phyloP scores from a whole-genome alignment of 306 rosid species.

The apple (Malus domestica) region DNA sequence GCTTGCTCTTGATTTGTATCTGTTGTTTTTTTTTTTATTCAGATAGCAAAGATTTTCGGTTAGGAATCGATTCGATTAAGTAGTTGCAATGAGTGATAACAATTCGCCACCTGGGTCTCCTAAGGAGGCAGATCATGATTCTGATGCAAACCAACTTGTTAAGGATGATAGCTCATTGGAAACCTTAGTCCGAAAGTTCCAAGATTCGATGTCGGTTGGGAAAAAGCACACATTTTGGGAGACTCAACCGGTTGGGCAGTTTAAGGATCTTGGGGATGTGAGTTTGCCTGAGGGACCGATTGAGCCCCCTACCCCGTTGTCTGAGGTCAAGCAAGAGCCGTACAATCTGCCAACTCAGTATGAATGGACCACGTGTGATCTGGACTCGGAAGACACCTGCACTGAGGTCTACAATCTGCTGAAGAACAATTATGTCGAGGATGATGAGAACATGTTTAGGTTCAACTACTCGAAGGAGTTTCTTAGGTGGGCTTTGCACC shows the following conservation, averaged over 20 bases:
- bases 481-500: slow-evolving; percentile 87
- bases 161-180: slow-evolving; percentile 48
- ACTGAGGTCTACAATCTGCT: slow-evolving; percentile 72
- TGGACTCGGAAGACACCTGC: slow-evolving; percentile 57
- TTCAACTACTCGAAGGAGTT: slow-evolving; percentile 89
- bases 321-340: slow-evolving; percentile 85
- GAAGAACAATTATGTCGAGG: slow-evolving; percentile 84
- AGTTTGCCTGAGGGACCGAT: slow-evolving; percentile 77
- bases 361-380: slow-evolving; percentile 90
- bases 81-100: slow-evolving; percentile 37
- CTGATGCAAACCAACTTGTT: slow-evolving; percentile 18
- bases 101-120: slow-evolving; percentile 35
- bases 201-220: slow-evolving; percentile 64
- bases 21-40: not conserved
- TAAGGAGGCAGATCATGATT: slow-evolving; percentile 32
- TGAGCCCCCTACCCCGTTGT: slow-evolving; percentile 62
- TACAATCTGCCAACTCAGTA: slow-evolving; percentile 79
- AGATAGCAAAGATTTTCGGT: not conserved
- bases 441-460: slow-evolving; percentile 89
- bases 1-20: not conserved
- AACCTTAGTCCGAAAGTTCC: slow-evolving; percentile 46
- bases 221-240: slow-evolving; percentile 85
- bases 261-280: slow-evolving; percentile 64
- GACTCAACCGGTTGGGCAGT: slow-evolving; percentile 96
- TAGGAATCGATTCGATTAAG: not conserved